phyloP scores from a whole-genome alignment of 257 asterid species.

The Vinca minor region DNA sequence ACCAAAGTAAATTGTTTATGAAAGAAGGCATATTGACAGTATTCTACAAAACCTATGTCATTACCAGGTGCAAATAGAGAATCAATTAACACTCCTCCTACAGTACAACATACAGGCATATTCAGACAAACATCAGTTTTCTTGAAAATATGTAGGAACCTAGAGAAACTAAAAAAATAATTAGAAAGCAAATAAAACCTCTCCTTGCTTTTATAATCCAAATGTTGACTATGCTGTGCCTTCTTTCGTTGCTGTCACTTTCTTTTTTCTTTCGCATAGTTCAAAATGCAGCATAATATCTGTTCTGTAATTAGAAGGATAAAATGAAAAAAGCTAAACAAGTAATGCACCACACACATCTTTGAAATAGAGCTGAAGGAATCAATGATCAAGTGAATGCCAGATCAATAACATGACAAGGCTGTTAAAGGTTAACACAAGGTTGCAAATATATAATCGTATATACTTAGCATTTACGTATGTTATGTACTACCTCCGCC shows the following conservation, averaged over 20 bases:
- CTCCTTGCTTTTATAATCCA: not conserved
- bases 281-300: constrained; percentile 82
- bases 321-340: not conserved
- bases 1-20: too few species aligned
- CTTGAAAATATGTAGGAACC: not conserved
- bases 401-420: not conserved
- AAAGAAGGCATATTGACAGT: not conserved
- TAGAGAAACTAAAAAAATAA: not conserved
- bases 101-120: not conserved
- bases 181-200: not conserved
- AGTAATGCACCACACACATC: not conserved
- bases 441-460: not conserved
- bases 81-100: not conserved
- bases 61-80: not conserved
- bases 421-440: not conserved
- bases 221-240: not conserved
- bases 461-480: not conserved
- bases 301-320: constrained; percentile 40
- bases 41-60: too few species aligned
- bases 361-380: not conserved
- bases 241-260: not conserved
- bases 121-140: not conserved
- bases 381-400: not conserved
- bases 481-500: too few species aligned
- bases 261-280: constrained; percentile 52